Evolutionary conservation across 768 basidiomycete genomes (phyloP), one percentile per base, ranked within the genome.

Genomic region (Tulasnella sp.): DNA sequence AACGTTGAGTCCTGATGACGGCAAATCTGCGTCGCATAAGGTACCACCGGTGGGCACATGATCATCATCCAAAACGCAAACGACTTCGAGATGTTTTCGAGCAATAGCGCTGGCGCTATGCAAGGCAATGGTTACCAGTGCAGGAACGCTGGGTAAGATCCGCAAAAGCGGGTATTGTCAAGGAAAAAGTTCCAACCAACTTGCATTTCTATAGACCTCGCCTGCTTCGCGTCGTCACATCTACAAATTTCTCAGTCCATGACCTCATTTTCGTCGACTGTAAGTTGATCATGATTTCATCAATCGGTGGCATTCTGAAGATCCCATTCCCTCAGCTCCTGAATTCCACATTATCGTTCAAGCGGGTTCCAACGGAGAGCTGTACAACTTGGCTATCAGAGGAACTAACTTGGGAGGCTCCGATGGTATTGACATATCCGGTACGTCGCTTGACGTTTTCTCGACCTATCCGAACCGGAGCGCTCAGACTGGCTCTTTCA

Each of bases 311-410:
- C 19, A 7, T 40, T 5, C 37, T 12, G 16, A 52, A 11, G 22
- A 22, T 19, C 44, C 5, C 26, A n/a, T n/a, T n/a, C n/a, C n/a
- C n/a, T n/a, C 39, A 75, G 75, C 79, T n/a, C 79, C 79, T 6
- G 78, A 77, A 70, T 79, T 79, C 77, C 78, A 80, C 66, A 67
- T 79, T 40, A 75, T 80, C 70, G 73, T 79, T n/a, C 74, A 79
- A 62, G 64, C 68, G 12, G 78, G 77, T 22, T 73, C 75, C 19
- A 78, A 78, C 63, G 79, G 79, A 44, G 79, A 79, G 73, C 74
- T 79, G 7, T 79, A 79, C 76, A 79, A 79, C 72, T 62, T 79
- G 66, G 77, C 77, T 34, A 79, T 79, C 39, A 77, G 78, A 40
- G 78, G 78, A 74, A 67, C 52, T 41, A 76, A 78, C 71, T 52